Evolutionary conservation across 2,329 filamentous ascomycete species (phyloP).

Genomic region (Aspergillus candidus): DNA sequence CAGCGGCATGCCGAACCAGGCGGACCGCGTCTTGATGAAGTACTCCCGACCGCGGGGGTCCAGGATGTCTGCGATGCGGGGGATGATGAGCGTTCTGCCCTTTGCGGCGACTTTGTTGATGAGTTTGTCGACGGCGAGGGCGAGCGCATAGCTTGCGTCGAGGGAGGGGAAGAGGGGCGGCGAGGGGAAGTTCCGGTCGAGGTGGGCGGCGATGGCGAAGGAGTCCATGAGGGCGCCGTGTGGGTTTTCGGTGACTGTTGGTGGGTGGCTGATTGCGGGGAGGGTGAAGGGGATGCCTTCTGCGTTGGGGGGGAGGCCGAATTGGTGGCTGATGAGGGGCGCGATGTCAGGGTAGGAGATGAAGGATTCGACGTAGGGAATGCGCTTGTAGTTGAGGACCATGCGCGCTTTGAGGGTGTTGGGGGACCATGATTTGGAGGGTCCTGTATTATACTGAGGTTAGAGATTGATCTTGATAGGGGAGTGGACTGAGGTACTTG

Average conservation of each 20-base stretch:
- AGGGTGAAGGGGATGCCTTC: conserved; percentile 23
- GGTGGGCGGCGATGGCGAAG: conserved; percentile 25
- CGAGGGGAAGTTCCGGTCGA: conserved; percentile 25
- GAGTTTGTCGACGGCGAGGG: conserved; percentile 17
- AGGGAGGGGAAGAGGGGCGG: conserved; percentile 29
- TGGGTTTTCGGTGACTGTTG: conserved; percentile 18
- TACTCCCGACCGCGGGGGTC: conserved; percentile 27
- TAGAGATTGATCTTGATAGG: background rate
- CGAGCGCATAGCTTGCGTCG: conserved; percentile 28
- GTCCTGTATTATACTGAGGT: conserved; percentile 13
- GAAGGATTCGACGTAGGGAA: conserved; percentile 22
- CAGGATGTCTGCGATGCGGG: conserved; percentile 18
- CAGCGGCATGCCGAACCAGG: conserved; percentile 23
- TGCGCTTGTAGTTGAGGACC: conserved; percentile 23
- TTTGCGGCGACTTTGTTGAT: conserved; percentile 2
- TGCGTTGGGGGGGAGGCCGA: conserved; percentile 18
- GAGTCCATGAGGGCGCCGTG: conserved; percentile 30
- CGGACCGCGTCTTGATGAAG: conserved; percentile 24
- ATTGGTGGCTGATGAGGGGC: conserved; percentile 17
- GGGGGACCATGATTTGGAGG: conserved; percentile 25
- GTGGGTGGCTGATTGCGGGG: conserved; percentile 28
- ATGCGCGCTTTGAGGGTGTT: conserved; percentile 22
- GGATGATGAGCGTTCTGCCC: conserved; percentile 14
- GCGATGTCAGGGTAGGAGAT: conserved; percentile 25
- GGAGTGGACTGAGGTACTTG: conserved; percentile 6